These are phyloP conservation scores for Oldenlandia corymbosa DNA, from an alignment of 257 asterid genomes.

Conservation along the genomic window DNA sequence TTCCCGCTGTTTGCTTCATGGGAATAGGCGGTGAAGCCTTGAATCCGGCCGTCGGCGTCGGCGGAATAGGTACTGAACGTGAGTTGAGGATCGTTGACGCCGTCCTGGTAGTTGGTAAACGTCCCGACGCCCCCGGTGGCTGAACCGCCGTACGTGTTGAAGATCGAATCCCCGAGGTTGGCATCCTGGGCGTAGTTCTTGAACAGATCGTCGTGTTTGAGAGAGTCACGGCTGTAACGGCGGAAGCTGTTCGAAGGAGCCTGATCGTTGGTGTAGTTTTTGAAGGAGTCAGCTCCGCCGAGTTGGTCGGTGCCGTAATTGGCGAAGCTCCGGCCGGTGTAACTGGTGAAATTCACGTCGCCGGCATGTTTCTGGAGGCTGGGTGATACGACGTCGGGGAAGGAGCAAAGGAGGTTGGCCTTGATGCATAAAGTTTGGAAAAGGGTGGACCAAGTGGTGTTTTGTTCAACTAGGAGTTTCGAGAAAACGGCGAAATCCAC, in stretches of 20 bases:
- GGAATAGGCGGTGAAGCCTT: constrained; percentile 41
- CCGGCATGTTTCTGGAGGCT: constrained; percentile 48
- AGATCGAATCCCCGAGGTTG: constrained; percentile 55
- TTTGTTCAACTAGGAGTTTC: constrained; percentile 47
- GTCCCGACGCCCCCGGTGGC: constrained; percentile 59
- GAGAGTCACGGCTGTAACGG: constrained; percentile 69
- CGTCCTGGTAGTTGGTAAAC: constrained; percentile 38
- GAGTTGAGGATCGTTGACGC: constrained; percentile 47
- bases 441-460: constrained; percentile 44
- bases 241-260: constrained; percentile 47
- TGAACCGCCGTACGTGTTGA: constrained; percentile 58
- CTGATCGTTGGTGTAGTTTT: constrained; percentile 39
- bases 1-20: constrained; percentile 56
- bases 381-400: constrained; percentile 42
- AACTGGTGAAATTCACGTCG: constrained; percentile 41
- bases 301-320: constrained; percentile 52
- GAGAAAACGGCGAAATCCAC: constrained; percentile 25
- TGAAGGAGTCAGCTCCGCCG: constrained; percentile 55
- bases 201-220: constrained; percentile 50
- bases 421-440: constrained; percentile 55
- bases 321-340: constrained; percentile 47
- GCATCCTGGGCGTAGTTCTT: constrained; percentile 41
- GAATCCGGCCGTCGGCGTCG: constrained; percentile 44
- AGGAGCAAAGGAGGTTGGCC: constrained; percentile 64
- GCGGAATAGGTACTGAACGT: constrained; percentile 65